Base-by-base conservation (phyloP, 371 early-diverging fungal species). In the Mortierella sp. region DNA sequence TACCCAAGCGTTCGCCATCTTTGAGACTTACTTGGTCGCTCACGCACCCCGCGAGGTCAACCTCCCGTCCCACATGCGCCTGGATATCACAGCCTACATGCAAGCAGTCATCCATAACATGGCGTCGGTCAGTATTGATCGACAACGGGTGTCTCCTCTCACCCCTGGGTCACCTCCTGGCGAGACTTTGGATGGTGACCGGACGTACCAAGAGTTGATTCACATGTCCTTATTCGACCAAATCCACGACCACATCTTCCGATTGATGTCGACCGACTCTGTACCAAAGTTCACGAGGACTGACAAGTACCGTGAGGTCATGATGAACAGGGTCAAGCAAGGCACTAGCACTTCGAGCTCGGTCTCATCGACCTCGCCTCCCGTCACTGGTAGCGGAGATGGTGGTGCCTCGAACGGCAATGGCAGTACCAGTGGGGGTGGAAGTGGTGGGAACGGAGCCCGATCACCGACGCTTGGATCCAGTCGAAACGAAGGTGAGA, bases 201-300 rank as follows among this genome's bases (percentile, higher is more conserved):
- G 29, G 27, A 32, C 44, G 48, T 68, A 63, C 60, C n/a, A 82
- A 49, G 81, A 87, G 11, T 75, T 92, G 18, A 89, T 94, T 10
- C 84, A 89, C 14, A 88, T 93, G 2, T 89, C 90, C 49, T 83
- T 94, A 84, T 93, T 94, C 82, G 93, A 94, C 63, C 81, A 82
- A 38, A 92, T 92, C 11, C 91, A 95, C 71, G 93, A 94, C 11
- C 94, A 95, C 70, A 94, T 95, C 72, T 96, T 94, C 87, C 88
- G 92, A 38, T 86, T 96, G 14, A 93, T 95, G 94, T 94, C 96
- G 24, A 92, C 93, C 1, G 96, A 96, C 74, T 95, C 95, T 21
- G 93, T 95, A n/a, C 95, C 96, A 0, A 96, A 95, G 88, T 96
- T 95, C 84, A 88, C 93, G 27, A 92, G 90, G 75, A 95, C 96